Percentiles rank a stretch among this genome's conserved stretches.
Evolutionary conservation across 1,139 yeast species (phyloP).

Genomic region (Scheffersomyces segobiensis): DNA sequence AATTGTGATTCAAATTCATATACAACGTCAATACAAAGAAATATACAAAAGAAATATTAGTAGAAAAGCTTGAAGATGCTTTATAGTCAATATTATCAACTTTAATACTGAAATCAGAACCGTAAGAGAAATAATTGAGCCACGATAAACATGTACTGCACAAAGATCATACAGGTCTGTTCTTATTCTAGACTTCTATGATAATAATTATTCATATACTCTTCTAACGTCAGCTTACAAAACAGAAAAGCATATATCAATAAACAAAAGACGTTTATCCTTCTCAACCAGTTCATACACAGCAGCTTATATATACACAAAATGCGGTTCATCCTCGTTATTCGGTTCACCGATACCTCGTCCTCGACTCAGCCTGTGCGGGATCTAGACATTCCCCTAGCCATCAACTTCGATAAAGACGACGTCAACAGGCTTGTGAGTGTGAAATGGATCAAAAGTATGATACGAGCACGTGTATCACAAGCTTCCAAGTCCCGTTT

Average conservation of each 20-base stretch:
- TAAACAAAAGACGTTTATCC: background rate
- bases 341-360: conserved; percentile 34
- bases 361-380: conserved; percentile 21
- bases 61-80: background rate
- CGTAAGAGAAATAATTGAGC: no score
- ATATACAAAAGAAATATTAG: no score
- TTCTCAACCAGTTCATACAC: background rate
- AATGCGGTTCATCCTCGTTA: conserved; percentile 23
- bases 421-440: conserved; percentile 33
- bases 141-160: background rate
- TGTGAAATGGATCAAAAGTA: conserved; percentile 29
- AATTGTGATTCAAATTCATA: no score
- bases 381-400: conserved; percentile 33
- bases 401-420: conserved; percentile 31
- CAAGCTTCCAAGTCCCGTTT: conserved; percentile 49
- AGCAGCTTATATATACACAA: background rate
- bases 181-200: background rate
- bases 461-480: conserved; percentile 28
- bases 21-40: no score
- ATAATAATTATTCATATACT: background rate
- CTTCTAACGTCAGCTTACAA: background rate
- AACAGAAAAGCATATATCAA: background rate
- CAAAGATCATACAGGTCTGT: background rate
- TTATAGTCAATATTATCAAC: background rate
- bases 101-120: no score